A percentile compares a stretch with the other conserved stretches of the same genome.
These are phyloP conservation scores for Oemleria cerasiformis DNA, from an alignment of 306 rosid species.

Conservation along the genomic window DNA sequence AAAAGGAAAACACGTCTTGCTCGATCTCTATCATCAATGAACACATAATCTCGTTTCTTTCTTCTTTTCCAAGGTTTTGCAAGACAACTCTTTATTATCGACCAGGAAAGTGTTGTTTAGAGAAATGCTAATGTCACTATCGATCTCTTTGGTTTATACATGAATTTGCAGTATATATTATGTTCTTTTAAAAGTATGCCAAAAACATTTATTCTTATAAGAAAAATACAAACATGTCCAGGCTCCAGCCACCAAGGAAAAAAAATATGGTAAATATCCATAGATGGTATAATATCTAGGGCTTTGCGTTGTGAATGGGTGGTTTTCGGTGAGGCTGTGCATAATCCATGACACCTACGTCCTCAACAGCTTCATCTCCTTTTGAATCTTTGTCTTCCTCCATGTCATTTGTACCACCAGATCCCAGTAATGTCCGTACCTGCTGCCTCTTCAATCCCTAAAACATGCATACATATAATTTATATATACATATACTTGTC, in stretches of 20 bases:
- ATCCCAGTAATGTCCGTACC: slow-evolving; percentile 22
- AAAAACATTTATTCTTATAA: too few species aligned
- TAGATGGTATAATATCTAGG: slow-evolving; percentile 26
- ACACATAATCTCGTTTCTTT: not conserved
- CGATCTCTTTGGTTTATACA: too few species aligned
- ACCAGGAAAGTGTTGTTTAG: too few species aligned
- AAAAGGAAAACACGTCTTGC: not conserved
- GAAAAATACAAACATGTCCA: too few species aligned
- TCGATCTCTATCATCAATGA: not conserved
- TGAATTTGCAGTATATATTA: too few species aligned
- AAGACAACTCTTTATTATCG: not conserved
- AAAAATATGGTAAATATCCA: not conserved
- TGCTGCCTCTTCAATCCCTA: slow-evolving; percentile 27
- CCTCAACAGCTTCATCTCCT: slow-evolving; percentile 34
- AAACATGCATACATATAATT: not conserved
- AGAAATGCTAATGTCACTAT: too few species aligned
- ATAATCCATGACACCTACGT: slow-evolving; percentile 65
- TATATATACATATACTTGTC: not conserved
- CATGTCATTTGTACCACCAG: slow-evolving; percentile 19
- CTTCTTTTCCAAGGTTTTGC: not conserved
- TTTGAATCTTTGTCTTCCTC: slow-evolving; percentile 39
- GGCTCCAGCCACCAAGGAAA: not conserved
- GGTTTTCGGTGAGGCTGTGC: slow-evolving; percentile 79
- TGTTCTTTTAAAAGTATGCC: too few species aligned
- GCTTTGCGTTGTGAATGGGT: slow-evolving; percentile 79